phyloP scores from a whole-genome alignment of 2,329 filamentous ascomycete genomes.

The Mariannaea elegans region DNA sequence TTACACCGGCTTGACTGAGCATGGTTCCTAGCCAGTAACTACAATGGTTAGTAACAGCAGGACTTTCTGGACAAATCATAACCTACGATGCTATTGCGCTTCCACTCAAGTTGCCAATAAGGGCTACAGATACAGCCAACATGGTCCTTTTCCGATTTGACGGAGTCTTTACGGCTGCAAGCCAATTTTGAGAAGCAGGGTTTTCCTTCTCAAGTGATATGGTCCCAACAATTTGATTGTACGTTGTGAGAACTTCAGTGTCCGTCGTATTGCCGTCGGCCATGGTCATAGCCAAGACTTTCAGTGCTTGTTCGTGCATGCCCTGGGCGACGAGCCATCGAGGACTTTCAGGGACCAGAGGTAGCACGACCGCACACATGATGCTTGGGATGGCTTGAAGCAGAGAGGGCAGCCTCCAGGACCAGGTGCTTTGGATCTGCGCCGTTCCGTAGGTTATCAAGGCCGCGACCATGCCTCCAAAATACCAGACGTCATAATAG shows the following conservation, averaged over 20 bases:
- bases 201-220: background rate
- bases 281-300: conserved; percentile 61
- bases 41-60: no score
- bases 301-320: conserved; percentile 61
- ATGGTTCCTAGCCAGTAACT: conserved; percentile 3
- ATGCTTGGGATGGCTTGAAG: conserved; percentile 1
- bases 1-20: background rate
- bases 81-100: background rate
- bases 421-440: conserved; percentile 8
- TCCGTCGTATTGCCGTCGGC: conserved; percentile 61
- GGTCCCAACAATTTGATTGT: conserved; percentile 55
- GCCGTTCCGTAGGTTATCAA: conserved; percentile 7
- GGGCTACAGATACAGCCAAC: background rate
- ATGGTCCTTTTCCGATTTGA: no score
- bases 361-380: conserved; percentile 11
- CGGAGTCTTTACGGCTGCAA: no score
- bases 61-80: background rate
- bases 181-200: no score
- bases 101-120: background rate
- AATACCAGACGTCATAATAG: background rate
- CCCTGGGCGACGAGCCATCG: conserved; percentile 69
- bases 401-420: conserved; percentile 11
- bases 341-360: conserved; percentile 66
- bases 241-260: conserved; percentile 63
- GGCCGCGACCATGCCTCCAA: conserved; percentile 13